These are phyloP conservation scores for Picea engelmannii DNA, from an alignment of 83 land plant genomes.

Conservation along the genomic window DNA sequence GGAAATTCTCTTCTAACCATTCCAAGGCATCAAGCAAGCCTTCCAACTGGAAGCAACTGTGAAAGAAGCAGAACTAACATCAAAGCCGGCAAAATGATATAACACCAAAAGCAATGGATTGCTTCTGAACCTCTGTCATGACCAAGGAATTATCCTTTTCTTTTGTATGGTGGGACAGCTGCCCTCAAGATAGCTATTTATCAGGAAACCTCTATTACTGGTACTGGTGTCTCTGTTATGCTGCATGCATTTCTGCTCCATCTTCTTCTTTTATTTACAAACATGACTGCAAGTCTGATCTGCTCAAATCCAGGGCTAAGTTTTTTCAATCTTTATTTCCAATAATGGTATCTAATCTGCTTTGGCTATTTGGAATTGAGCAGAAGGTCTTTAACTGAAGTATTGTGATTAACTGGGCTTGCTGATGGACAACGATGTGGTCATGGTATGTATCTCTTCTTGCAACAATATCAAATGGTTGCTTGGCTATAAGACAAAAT, in stretches of 20 bases:
- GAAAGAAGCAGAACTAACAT: background rate
- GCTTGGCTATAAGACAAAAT: background rate
- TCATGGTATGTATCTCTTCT: background rate
- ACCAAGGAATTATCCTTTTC: background rate
- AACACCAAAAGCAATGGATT: background rate
- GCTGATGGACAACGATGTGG: too few relatives aligned
- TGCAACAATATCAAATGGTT: background rate
- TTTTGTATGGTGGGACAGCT: background rate
- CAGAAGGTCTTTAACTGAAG: too few relatives aligned
- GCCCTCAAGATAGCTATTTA: background rate
- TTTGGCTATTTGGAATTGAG: too few relatives aligned
- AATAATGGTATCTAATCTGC: too few relatives aligned
- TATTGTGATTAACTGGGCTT: too few relatives aligned
- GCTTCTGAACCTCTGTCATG: background rate
- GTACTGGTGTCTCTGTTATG: background rate
- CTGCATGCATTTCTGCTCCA: background rate
- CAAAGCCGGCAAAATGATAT: background rate
- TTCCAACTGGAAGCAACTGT: background rate
- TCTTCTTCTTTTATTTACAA: too few relatives aligned
- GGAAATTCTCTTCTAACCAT: background rate
- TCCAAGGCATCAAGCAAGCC: background rate
- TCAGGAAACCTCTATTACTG: background rate
- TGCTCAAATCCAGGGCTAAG: too few relatives aligned
- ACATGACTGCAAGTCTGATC: too few relatives aligned
- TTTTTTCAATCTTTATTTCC: too few relatives aligned